Evolutionary conservation across 1,284 basidiomycete genomes (phyloP).

Genomic region (Pterulicium gracile): DNA sequence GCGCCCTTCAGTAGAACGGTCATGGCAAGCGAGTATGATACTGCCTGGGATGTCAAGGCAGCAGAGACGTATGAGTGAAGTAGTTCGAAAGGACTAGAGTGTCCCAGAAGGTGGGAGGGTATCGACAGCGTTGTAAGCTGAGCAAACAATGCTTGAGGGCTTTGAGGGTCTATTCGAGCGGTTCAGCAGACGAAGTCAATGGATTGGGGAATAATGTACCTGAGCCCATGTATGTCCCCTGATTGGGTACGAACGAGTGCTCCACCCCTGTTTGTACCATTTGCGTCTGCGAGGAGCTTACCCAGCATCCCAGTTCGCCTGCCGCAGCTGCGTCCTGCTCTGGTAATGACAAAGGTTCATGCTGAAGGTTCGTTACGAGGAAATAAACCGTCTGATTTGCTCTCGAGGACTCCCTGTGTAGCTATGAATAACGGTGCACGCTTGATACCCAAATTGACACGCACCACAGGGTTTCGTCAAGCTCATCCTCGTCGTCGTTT

Average conservation of each 20-base stretch:
- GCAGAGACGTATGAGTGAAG: constrained; percentile 45
- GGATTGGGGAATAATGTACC: constrained; percentile 23
- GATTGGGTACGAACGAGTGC: constrained; percentile 53
- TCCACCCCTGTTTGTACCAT: constrained; percentile 76
- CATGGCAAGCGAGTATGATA: constrained; percentile 49
- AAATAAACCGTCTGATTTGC: constrained; percentile 56
- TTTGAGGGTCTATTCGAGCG: neutral
- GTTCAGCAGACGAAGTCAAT: constrained; percentile 3
- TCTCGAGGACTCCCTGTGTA: neutral
- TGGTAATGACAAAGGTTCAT: constrained; percentile 23
- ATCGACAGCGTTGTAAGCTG: constrained; percentile 11
- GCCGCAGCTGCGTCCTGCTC: constrained; percentile 36
- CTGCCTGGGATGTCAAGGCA: constrained; percentile 39
- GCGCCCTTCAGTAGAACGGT: constrained; percentile 69
- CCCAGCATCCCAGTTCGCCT: constrained; percentile 80
- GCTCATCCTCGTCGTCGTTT: constrained; percentile 19
- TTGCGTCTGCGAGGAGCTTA: constrained; percentile 65
- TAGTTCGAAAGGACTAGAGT: constrained; percentile 28
- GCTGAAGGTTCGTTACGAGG: constrained; percentile 66
- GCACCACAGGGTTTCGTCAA: constrained; percentile 15
- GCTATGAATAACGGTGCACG: too few relatives aligned
- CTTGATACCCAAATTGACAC: neutral
- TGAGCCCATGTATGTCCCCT: constrained; percentile 42
- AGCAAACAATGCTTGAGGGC: constrained; percentile 15
- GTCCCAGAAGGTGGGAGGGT: constrained; percentile 18